Evolutionary conservation across 345 rosid genomes (phyloP), one percentile per base, ranked within the genome.

Genomic region (Citrus sp.): DNA sequence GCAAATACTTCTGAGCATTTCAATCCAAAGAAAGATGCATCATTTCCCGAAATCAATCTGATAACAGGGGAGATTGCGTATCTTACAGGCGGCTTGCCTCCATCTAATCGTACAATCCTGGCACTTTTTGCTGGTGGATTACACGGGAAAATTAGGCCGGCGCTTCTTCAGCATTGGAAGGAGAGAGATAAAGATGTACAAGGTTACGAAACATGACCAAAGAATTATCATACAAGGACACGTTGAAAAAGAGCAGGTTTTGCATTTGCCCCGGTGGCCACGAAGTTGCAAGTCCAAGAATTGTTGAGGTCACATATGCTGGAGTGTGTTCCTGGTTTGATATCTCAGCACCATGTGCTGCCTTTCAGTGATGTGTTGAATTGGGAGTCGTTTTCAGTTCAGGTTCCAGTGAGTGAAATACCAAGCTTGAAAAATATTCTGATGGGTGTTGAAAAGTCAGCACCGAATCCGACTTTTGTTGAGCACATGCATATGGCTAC

Each of bases 251-350:
- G 77, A 87, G 91, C 77, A 87, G 65, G 78, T 88, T 76, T 73
- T 90, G 95, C 82, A 72, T 90, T 24, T 88, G 95, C 81, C 90
- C 93, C 0, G 88, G 95, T 67, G 90, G 95, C 42, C 89, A 85
- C 7, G 88, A 85, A 77, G 88, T 85, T 73, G 90, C 87, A 1
- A 87, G 90, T 60, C 90, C 90, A 32, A 86, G 92, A 62, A 77
- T 89, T 25, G 92, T 86, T 40, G 93, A 92, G 79, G 93, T 91
- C 2, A 88, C 90, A 12, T 92, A 88, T n/a, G 82, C 92, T 0
- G 92, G 92, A 88, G 27, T 90, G 95, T 70, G 91, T 86, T 12
- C 93, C 93, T 0, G 90, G 88, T 62, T 80, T 91, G 82, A 91
- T 91, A 76, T 88, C 92, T 2, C 87, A 90, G 14, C 24, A 80